Evolutionary conservation across 306 rosid genomes (phyloP).

Genomic region (Senna siamea): DNA sequence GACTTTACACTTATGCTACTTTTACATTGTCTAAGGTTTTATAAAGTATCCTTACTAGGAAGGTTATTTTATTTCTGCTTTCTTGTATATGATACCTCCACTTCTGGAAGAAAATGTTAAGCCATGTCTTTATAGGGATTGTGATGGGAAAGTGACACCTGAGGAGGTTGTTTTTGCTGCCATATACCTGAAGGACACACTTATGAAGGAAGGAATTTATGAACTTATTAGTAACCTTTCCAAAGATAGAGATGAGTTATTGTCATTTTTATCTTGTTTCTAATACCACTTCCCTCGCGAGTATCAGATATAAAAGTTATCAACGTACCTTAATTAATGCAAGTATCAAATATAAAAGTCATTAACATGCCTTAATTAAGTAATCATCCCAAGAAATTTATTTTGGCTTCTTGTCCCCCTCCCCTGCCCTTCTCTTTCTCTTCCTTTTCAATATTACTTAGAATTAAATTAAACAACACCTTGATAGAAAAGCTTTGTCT

Average conservation of each 20-base stretch:
- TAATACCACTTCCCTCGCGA: not conserved
- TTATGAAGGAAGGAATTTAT: slow-evolving; percentile 79
- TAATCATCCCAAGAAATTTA: too few species aligned
- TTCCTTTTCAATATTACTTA: not conserved
- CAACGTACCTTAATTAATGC: slow-evolving; percentile 12
- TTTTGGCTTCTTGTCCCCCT: not conserved
- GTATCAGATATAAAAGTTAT: slow-evolving; percentile 18
- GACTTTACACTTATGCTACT: not conserved
- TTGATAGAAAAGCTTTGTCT: not conserved
- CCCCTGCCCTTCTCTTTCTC: not conserved
- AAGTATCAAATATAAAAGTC: slow-evolving; percentile 14
- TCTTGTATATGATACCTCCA: slow-evolving; percentile 1
- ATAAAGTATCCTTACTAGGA: not conserved
- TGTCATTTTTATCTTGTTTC: slow-evolving; percentile 20
- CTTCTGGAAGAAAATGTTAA: slow-evolving; percentile 22
- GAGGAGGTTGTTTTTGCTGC: slow-evolving; percentile 89
- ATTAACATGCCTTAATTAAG: slow-evolving; percentile 15
- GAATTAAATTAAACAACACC: not conserved
- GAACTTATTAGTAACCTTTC: slow-evolving; percentile 80
- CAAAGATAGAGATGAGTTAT: slow-evolving; percentile 65
- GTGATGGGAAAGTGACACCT: slow-evolving; percentile 85
- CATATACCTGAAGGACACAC: slow-evolving; percentile 72
- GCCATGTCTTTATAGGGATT: slow-evolving; percentile 62
- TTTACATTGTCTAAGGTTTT: slow-evolving; percentile 6
- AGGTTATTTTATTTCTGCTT: not conserved